These are phyloP conservation scores for Wickerhamomyces silvicola DNA, from an alignment of 805 yeast genomes.

Conservation along the genomic window DNA sequence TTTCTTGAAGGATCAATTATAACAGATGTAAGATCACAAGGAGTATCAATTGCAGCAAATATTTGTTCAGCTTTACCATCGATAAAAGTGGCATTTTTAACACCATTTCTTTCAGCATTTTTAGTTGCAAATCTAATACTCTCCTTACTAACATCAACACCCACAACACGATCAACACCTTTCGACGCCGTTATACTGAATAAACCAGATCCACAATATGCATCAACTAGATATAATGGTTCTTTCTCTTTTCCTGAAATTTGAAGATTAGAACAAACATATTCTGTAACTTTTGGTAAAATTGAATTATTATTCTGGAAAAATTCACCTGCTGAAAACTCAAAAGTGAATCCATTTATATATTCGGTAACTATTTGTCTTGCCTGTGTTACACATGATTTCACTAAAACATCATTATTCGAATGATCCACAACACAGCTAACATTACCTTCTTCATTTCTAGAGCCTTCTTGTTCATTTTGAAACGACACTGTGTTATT, in stretches of 20 bases:
- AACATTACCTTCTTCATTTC: slow-evolving; percentile 30
- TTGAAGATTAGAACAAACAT: slow-evolving; percentile 67
- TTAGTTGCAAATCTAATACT: slow-evolving; percentile 80
- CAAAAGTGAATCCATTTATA: slow-evolving; percentile 68
- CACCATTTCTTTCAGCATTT: slow-evolving; percentile 71
- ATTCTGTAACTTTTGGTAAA: slow-evolving; percentile 72
- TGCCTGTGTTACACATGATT: slow-evolving; percentile 73
- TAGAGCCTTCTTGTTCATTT: slow-evolving; percentile 39
- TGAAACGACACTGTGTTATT: slow-evolving; percentile 25
- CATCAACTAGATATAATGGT: slow-evolving; percentile 76
- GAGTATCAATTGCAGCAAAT: slow-evolving; percentile 72
- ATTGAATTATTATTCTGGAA: slow-evolving; percentile 95
- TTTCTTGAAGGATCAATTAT: slow-evolving; percentile 96
- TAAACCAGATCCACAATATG: slow-evolving; percentile 94
- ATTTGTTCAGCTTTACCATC: slow-evolving; percentile 91
- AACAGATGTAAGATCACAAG: slow-evolving; percentile 72
- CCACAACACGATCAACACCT: slow-evolving; percentile 79
- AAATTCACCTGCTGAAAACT: slow-evolving; percentile 91
- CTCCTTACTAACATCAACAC: slow-evolving; percentile 91
- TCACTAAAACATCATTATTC: slow-evolving; percentile 31
- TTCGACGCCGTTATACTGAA: slow-evolving; percentile 82
- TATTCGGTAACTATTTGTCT: slow-evolving; percentile 77
- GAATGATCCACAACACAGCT: slow-evolving; percentile 28
- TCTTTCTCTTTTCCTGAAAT: slow-evolving; percentile 32
- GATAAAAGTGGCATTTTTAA: slow-evolving; percentile 75